Conservation (phyloP, 2,329 filamentous ascomycete genomes). For the Capronia epimyces region DNA sequence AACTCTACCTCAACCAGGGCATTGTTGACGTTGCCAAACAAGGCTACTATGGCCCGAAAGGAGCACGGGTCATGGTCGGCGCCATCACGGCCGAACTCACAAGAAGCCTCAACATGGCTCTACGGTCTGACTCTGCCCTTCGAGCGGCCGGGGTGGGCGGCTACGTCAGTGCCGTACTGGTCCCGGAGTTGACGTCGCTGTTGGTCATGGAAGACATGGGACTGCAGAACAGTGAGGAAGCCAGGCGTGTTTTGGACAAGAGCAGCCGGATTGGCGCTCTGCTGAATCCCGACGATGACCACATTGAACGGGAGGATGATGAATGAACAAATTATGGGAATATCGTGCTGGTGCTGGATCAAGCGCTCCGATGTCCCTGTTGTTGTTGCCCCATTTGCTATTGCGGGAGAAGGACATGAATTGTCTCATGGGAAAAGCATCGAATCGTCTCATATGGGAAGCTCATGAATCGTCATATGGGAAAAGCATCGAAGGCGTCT, state of each 20-base stretch:
- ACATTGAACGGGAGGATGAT: slow-evolving; percentile 42
- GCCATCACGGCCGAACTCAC: slow-evolving; percentile 19
- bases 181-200: slow-evolving; percentile 60
- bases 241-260: slow-evolving; percentile 55
- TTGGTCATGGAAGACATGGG: slow-evolving; percentile 57
- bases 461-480: no score
- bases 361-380: no score
- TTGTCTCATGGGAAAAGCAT: no score
- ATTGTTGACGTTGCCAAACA: slow-evolving; percentile 56
- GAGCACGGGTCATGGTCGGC: slow-evolving; percentile 61
- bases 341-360: no score
- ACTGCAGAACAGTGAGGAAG: slow-evolving; percentile 36
- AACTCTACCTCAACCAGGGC: slow-evolving; percentile 43
- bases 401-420: no score
- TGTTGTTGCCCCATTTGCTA: no score
- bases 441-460: no score
- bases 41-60: slow-evolving; percentile 78
- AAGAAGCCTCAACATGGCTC: slow-evolving; percentile 57
- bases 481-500: no score
- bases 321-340: not conserved
- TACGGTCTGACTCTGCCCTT: slow-evolving; percentile 60
- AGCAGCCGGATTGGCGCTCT: slow-evolving; percentile 64
- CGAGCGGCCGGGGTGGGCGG: slow-evolving; percentile 60
- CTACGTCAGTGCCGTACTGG: slow-evolving; percentile 69
- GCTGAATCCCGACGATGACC: slow-evolving; percentile 60